These are phyloP conservation scores for Chaetomiaceae sp. DNA, from an alignment of 2,329 filamentous ascomycete genomes.

Conservation along the genomic window DNA sequence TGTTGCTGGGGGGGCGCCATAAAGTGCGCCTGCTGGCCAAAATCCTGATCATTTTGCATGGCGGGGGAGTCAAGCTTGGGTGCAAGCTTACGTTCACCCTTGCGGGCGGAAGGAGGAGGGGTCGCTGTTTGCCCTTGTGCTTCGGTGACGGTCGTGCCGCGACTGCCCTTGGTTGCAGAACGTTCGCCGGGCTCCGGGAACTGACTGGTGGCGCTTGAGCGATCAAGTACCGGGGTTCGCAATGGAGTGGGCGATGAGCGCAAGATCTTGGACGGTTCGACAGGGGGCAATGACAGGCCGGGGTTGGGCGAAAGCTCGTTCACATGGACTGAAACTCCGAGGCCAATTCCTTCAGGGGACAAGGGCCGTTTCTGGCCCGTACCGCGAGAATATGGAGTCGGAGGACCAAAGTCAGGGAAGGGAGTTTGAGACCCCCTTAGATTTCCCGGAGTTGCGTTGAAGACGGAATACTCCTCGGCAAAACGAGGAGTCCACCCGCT, in stretches of 20 bases:
- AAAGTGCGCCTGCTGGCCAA: constrained; percentile 50
- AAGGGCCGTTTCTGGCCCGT: constrained; percentile 46
- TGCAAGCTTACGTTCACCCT: constrained; percentile 52
- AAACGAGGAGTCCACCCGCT: constrained; percentile 57
- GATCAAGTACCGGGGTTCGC: constrained; percentile 32
- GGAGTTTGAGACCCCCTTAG: constrained; percentile 43
- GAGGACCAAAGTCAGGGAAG: constrained; percentile 43
- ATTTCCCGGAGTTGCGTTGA: constrained; percentile 60
- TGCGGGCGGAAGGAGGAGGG: constrained; percentile 55
- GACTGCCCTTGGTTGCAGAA: constrained; percentile 44
- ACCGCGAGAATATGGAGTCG: constrained; percentile 34
- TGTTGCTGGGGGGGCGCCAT: constrained; percentile 46
- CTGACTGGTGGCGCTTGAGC: constrained; percentile 29
- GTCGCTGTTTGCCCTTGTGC: constrained; percentile 50
- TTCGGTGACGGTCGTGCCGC: constrained; percentile 38
- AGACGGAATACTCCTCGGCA: constrained; percentile 62
- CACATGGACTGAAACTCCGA: constrained; percentile 56
- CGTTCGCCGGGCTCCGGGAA: constrained; percentile 28
- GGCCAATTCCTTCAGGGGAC: constrained; percentile 47
- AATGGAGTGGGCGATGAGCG: constrained; percentile 52
- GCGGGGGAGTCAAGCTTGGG: constrained; percentile 42
- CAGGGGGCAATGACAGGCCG: constrained; percentile 52
- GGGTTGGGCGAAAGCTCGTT: constrained; percentile 55
- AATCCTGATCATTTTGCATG: constrained; percentile 57
- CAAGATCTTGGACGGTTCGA: constrained; percentile 55